Base-by-base conservation (phyloP, 2,329 filamentous ascomycete species). In the Nectriaceae sp. region DNA sequence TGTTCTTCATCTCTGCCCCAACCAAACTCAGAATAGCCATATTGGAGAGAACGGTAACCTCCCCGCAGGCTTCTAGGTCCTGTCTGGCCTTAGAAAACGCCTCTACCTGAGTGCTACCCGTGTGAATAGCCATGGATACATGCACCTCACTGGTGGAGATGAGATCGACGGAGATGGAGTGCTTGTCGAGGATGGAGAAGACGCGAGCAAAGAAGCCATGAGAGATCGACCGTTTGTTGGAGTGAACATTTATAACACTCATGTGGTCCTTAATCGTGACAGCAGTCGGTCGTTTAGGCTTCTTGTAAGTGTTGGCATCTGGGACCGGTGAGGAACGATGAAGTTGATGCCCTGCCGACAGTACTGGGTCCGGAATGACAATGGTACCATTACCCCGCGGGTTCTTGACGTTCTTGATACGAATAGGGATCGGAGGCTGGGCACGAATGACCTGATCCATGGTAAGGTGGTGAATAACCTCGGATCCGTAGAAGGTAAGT, bases 201-300 rank as follows among this genome's bases (percentile, higher is more conserved):
- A 99, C 94, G 52, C 87, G 87, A 42, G 92, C 93, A 63, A 99
- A 88, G 73, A 99, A 99, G 37, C 92, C 93, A 68, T 97, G 94
- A 0, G 93, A 95, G 55, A 96, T 88, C 8, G 93, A 95, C 55
- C 93, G 87, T 75, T 96, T 96, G 76, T 99, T 97, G 45, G 90
- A 96, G 77, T 97, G 93, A 39, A 99, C 90, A 72, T 99, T 99
- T 64, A 99, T 90, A 57, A 99, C 91, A 40, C 93, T 87, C 66
- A 99, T 97, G 66, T 91, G 88, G 71, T 94, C 89, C 76, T 99
- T 99, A 75, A 97, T 96, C 11, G 94, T 99, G 16, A 99, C 93
- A 5, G 94, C 89, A 2, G 89, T 94, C 20, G 89, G 89, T 35
- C 88, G 78, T 71, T 88, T 90, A 13, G 87, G 87, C 47, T 81